Evolutionary conservation across 176 grass and related monocot species (phyloP), one percentile per base, ranked within the genome.

Genomic region (Miscanthus lutarioriparius): DNA sequence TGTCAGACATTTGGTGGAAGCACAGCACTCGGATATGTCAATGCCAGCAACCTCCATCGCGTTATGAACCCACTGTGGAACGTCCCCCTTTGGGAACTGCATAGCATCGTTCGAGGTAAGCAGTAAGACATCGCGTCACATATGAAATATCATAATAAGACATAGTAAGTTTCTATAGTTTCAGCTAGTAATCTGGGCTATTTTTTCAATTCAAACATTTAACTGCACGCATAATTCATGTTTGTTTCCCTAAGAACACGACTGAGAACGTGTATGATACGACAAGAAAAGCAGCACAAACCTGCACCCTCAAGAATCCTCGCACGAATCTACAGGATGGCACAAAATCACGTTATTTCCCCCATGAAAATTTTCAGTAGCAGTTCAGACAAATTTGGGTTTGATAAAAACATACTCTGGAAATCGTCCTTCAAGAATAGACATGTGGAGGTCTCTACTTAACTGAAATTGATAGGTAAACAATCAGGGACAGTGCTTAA

Each of bases 11-110:
- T 90, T 90, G 53, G 79, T 41, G 6, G 90, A 83, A 61, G 68
- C 47, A 30, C 89, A 98, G 82, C 96, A 95, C 26, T 88, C 76
- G 2, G 93, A 95, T 76, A 95, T 95, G 89, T 98, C 93, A 45
- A 98, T 85, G 72, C 91, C 96, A 38, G 96, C 93, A 26, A 94
- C 96, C 71, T 95, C 96, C 96, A 98, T 98, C 40, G 93, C 93
- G 74, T 98, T 98, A 51, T 84, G 86, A 41, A 98, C 93, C 96
- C 96, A 98, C 64, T 92, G 80, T 11, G 96, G 96, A 23, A 98
- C 89, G 38, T 95, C 85, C 2, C 96, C 96, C 83, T 91, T 94
- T 2, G 96, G 93, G 62, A 98, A 95, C 96, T 98, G 89, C 26
- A 74, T 48, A 54, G 78, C 22, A 77, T 64, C 9, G 4, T 74